Evolutionary conservation across 345 rosid genomes (phyloP).

Genomic region (Eucalyptus curtisii): DNA sequence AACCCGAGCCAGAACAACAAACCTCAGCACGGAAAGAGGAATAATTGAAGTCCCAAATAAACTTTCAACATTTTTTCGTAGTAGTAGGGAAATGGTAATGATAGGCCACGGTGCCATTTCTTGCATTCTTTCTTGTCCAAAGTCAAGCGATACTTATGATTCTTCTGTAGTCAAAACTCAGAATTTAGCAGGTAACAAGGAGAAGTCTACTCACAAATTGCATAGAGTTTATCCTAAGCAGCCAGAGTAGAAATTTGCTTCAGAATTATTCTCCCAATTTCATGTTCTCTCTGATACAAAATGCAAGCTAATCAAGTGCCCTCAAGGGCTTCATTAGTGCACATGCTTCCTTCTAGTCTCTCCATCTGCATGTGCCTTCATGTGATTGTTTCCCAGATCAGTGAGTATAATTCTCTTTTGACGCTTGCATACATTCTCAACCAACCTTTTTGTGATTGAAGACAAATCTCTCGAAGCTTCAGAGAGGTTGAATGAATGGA

Average conservation of each 20-base stretch:
- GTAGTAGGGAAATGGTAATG: not conserved
- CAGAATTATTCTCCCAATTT: not conserved
- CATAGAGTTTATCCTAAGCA: not conserved
- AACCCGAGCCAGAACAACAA: constrained; percentile 45
- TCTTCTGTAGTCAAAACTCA: not conserved
- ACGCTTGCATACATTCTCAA: not conserved
- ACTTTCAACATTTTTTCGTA: not conserved
- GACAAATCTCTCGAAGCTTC: not conserved
- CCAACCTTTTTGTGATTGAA: not conserved
- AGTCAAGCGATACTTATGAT: not conserved
- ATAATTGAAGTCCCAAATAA: not conserved
- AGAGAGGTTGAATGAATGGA: not conserved
- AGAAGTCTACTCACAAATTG: not conserved
- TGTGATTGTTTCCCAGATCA: not conserved
- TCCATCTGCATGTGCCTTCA: not conserved
- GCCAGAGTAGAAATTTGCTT: not conserved
- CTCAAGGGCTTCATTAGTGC: not conserved
- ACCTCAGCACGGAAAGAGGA: not conserved
- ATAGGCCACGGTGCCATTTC: not conserved
- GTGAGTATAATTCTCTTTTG: not conserved
- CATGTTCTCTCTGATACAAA: not conserved
- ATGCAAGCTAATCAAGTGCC: not conserved
- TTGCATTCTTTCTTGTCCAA: not conserved
- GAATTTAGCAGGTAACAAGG: not conserved
- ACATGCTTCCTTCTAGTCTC: not conserved